Conservation (phyloP, 2,329 filamentous ascomycete species). For the Alternaria hordeiaustralica region DNA sequence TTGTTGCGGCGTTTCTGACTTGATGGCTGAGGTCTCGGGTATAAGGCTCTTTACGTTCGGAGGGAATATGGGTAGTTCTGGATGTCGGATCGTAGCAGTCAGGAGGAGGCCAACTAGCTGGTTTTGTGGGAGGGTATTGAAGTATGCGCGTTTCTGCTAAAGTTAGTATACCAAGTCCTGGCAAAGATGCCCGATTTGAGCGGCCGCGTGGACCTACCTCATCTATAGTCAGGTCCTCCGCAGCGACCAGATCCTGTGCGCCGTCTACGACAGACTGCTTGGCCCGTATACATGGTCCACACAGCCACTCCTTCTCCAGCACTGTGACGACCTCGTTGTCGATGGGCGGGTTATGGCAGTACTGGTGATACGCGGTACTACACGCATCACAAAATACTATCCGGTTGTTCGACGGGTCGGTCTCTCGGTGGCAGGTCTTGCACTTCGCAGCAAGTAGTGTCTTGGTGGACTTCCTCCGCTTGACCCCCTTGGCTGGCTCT, state of each 20-base stretch:
- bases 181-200: neutral
- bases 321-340: constrained; percentile 71
- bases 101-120: constrained; percentile 71
- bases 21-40: constrained; percentile 18
- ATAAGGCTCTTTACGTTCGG: constrained; percentile 40
- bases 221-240: constrained; percentile 49
- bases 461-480: constrained; percentile 65
- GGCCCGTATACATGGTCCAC: constrained; percentile 62
- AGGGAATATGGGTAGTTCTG: constrained; percentile 71
- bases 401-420: constrained; percentile 75
- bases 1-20: constrained; percentile 14
- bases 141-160: constrained; percentile 66
- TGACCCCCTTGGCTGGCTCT: constrained; percentile 56
- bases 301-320: constrained; percentile 74
- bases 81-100: constrained; percentile 65
- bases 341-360: constrained; percentile 79
- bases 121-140: constrained; percentile 65
- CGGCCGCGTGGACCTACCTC: constrained; percentile 44
- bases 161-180: neutral
- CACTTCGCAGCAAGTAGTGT: constrained; percentile 65
- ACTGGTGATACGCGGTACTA: constrained; percentile 80
- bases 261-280: constrained; percentile 40
- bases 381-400: constrained; percentile 89
- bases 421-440: constrained; percentile 73
- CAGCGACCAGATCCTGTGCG: constrained; percentile 49